These are phyloP conservation scores for Suhomyces bolitotheri DNA, from an alignment of 1,139 yeast species.

Conservation along the genomic window DNA sequence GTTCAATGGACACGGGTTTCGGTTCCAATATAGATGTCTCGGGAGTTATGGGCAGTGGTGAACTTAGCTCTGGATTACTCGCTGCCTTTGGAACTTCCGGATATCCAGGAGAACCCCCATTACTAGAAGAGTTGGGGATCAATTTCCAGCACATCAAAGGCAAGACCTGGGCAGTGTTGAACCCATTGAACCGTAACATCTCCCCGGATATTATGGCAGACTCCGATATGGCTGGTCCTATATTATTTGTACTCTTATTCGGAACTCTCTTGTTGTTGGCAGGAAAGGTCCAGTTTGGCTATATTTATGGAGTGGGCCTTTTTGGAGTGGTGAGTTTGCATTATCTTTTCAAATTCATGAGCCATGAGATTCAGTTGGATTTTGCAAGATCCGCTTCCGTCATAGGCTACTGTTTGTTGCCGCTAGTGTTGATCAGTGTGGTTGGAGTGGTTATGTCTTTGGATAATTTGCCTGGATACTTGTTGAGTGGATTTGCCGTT, in stretches of 20 bases:
- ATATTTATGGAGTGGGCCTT: slow-evolving; percentile 93
- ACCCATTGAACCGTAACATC: slow-evolving; percentile 62
- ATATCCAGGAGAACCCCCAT: slow-evolving; percentile 90
- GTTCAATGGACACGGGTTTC: slow-evolving; percentile 43
- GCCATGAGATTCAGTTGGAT: slow-evolving; percentile 58
- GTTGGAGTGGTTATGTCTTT: slow-evolving; percentile 68
- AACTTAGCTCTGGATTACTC: slow-evolving; percentile 71
- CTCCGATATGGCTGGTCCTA: slow-evolving; percentile 94
- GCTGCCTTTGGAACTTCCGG: slow-evolving; percentile 96
- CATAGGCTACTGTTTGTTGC: slow-evolving; percentile 89
- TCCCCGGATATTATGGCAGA: slow-evolving; percentile 82
- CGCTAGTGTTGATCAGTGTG: slow-evolving; percentile 78
- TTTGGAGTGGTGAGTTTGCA: slow-evolving; percentile 88
- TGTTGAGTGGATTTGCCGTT: slow-evolving; percentile 69
- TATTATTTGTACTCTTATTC: slow-evolving; percentile 81
- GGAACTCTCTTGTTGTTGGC: slow-evolving; percentile 81
- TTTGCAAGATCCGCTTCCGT: slow-evolving; percentile 83
- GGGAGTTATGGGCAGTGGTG: slow-evolving; percentile 53
- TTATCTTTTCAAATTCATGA: slow-evolving; percentile 83
- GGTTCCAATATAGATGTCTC: slow-evolving; percentile 43
- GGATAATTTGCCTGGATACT: slow-evolving; percentile 75
- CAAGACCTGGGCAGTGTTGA: slow-evolving; percentile 84
- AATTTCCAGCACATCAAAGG: slow-evolving; percentile 84
- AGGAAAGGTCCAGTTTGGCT: slow-evolving; percentile 96
- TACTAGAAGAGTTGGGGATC: slow-evolving; percentile 89